These are phyloP conservation scores for Diaporthe velutina DNA, from an alignment of 2,329 filamentous ascomycete genomes.

Conservation along the genomic window DNA sequence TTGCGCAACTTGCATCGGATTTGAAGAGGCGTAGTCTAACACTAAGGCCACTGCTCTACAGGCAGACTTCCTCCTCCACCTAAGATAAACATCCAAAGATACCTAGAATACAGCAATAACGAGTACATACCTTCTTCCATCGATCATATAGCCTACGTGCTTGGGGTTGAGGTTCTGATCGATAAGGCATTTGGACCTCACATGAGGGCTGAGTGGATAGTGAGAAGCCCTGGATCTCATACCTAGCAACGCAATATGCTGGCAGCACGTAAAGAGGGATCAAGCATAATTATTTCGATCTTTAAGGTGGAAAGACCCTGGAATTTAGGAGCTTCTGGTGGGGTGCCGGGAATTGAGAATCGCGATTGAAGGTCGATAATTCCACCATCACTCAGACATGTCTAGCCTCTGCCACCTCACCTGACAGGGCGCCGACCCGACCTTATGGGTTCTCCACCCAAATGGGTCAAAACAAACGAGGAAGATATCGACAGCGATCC, in stretches of 20 bases:
- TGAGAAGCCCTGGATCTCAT: not conserved
- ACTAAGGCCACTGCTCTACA: not conserved
- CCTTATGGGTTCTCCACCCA: not conserved
- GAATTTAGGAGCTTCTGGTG: not conserved
- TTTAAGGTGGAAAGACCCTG: not conserved
- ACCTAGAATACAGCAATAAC: not conserved
- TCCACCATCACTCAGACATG: not conserved
- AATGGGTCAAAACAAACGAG: not conserved
- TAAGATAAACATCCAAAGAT: not conserved
- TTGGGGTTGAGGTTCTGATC: no score
- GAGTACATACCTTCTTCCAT: not conserved
- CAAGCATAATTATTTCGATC: not conserved
- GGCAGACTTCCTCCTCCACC: not conserved
- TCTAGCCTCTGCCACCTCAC: slow-evolving; percentile 8
- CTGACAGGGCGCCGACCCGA: not conserved
- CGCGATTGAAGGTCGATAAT: not conserved
- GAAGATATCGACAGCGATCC: not conserved
- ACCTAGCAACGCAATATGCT: not conserved
- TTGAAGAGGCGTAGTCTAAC: not conserved
- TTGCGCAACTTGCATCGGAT: not conserved
- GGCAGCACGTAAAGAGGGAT: no score
- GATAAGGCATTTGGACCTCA: not conserved
- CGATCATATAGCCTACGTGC: not conserved
- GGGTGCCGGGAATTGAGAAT: no score
- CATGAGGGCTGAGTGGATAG: not conserved